Base-by-base conservation (phyloP, 139 green algal species). In the Parachlorella kessleri region DNA sequence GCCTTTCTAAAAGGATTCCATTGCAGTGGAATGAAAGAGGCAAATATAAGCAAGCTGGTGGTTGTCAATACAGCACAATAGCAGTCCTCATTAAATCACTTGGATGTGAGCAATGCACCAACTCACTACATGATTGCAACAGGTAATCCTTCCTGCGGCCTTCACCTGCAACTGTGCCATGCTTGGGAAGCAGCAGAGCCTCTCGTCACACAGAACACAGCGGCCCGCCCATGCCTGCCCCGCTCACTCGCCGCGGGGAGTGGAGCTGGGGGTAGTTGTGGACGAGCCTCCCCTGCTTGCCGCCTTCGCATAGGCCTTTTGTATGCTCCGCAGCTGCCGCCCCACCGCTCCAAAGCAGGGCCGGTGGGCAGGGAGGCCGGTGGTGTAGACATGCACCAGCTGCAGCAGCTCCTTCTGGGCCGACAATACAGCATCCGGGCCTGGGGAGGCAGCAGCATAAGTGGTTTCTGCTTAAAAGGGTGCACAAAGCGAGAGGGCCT, bases 381-480 rank as follows among this genome's bases (percentile, higher is more conserved):
- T 48, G 14, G 40, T 37, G 75, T 77, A 87, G 28, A 39, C n/a
- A 64, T 84, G 76, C 37, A 75, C 42, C n/a, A 87, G 53, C 26
- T 54, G 26, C 6, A 84, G 71, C 42, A 87, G 64, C 39, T 81
- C 70, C 24, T 53, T 73, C 72, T 87, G 82, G 8, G 42, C 42
- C 10, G 65, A n/a, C 14, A 87, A 42, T 40, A 78, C 39, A 30
- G n/a, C 37, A 30, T 87, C 82, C 82, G 84, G 84, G 63, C 70
- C 77, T 81, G 68, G 37, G 33, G 30, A 72, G 54, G 35, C 14
- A 36, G 3, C 2, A 28, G 37, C 26, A n/a, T 5, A 26, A 28
- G 35, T 35, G 2, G 35, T 4, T 26, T 6, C 35, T 18, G 66
- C 0, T 9, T 14, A 23, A 30, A 9, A 33, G 39, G 70, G 24